Conservation (phyloP, 805 yeast genomes). For the Candida mattraensis region DNA sequence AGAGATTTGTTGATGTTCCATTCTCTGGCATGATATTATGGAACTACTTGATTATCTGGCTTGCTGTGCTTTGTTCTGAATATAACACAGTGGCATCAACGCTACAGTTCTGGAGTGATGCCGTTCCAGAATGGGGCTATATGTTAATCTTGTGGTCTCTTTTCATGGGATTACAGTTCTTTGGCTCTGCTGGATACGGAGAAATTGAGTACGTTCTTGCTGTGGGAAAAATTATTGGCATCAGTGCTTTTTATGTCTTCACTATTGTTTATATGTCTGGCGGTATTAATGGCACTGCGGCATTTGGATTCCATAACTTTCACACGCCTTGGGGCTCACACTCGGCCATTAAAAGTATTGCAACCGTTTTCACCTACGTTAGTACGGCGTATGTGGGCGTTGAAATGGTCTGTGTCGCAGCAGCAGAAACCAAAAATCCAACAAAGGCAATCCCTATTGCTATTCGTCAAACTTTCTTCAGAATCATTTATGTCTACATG, state of each 20-base stretch:
- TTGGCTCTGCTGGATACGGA: too few relatives aligned
- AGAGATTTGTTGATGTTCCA: conserved; percentile 48
- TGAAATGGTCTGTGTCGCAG: conserved; percentile 45
- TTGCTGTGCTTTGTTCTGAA: conserved; percentile 50
- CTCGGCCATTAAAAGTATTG: conserved; percentile 22
- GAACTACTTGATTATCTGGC: conserved; percentile 53
- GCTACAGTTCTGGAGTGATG: conserved; percentile 48
- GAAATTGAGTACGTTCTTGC: too few relatives aligned
- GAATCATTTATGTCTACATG: conserved; percentile 54
- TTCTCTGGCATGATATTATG: conserved; percentile 52
- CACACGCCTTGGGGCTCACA: conserved; percentile 12
- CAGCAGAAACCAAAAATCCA: conserved; percentile 62
- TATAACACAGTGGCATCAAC: conserved; percentile 51
- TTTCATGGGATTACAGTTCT: too few relatives aligned
- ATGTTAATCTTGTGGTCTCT: too few relatives aligned
- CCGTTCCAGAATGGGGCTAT: conserved; percentile 55
- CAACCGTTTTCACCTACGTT: conserved; percentile 25
- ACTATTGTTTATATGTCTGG: conserved; percentile 36
- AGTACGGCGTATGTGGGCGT: conserved; percentile 28
- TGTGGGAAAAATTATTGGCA: too few relatives aligned
- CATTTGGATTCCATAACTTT: conserved; percentile 21
- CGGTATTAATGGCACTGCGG: too few relatives aligned
- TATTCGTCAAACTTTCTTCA: conserved; percentile 50
- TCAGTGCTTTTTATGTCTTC: conserved; percentile 44
- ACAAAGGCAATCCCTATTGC: conserved; percentile 56